Base-by-base conservation (phyloP, 164 flowering plant species). In the Chimonanthus praecox region DNA sequence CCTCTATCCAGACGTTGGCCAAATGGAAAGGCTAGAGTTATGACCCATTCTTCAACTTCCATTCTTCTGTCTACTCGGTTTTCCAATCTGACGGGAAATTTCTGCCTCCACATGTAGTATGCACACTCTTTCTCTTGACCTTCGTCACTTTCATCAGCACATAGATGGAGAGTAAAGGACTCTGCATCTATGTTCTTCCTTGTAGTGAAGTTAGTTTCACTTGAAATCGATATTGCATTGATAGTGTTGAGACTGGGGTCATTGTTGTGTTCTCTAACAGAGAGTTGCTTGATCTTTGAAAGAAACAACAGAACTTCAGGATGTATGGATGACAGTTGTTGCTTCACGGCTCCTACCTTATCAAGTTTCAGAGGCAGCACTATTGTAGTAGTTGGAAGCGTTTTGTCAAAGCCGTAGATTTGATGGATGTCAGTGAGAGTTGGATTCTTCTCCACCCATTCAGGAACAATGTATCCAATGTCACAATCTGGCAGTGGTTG, bases 391-490 rank as follows among this genome's bases (percentile, higher is more conserved):
- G 81, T 78, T 7, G 91, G 92, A 69, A 90, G 84, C 18, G 72
- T 2, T 6, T 51, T 64, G n/a, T 20, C 43, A 68, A 81, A 44
- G 9, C 91, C 91, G 68, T 87, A 87, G 9, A 88, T 73, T 20
- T 78, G 45, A 4, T 73, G 69, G 9, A 90, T 79, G 3, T 85
- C 85, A 0, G 83, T 77, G 18, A 87, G 72, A 63, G 82, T 77
- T 7, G 90, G 95, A 16, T 83, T 80, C 73, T 82, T 77, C 33
- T 86, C 85, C n/a, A 90, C 88, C 95, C 92, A 90, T 70, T 87
- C 92, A 49, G 92, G 95, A n/a, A 88, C 89, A 54, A 88, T 83
- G 74, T 85, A 90, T n/a, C 91, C 92, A 50, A 88, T 69, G 33
- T 73, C 71, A 78, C 89, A 87, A 7, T 80, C 80, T 0, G 82